These are phyloP conservation scores for Fermentozyma sake DNA, from an alignment of 1,139 yeast genomes.

Conservation along the genomic window DNA sequence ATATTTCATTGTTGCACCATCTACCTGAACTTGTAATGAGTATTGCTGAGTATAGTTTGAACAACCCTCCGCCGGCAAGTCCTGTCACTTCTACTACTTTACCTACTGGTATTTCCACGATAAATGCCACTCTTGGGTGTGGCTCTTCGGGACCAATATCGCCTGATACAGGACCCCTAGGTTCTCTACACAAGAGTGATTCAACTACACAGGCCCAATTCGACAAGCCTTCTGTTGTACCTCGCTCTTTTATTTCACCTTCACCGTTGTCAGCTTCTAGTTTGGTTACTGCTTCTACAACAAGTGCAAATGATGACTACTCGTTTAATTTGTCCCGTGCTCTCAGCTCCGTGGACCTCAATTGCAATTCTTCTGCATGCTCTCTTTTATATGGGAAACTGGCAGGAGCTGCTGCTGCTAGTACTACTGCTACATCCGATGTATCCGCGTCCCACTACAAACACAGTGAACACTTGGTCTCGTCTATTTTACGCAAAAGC, in stretches of 20 bases:
- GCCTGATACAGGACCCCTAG: not conserved
- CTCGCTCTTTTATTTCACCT: slow-evolving; percentile 14
- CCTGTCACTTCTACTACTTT: not conserved
- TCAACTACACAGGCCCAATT: slow-evolving; percentile 2
- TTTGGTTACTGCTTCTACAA: slow-evolving; percentile 5
- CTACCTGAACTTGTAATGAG: no score
- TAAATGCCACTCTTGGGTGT: not conserved
- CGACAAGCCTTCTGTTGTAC: slow-evolving; percentile 11
- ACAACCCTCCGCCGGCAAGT: slow-evolving; percentile 14
- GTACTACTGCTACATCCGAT: no score
- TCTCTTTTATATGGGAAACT: no score
- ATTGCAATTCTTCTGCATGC: no score
- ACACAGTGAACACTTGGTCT: slow-evolving; percentile 6
- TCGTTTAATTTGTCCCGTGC: slow-evolving; percentile 2
- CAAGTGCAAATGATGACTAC: slow-evolving; percentile 6
- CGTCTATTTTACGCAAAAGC: slow-evolving; percentile 10
- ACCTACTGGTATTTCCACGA: slow-evolving; percentile 1
- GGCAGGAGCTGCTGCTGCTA: no score
- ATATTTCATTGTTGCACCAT: no score
- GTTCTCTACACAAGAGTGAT: no score
- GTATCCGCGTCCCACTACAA: slow-evolving; percentile 8
- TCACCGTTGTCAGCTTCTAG: slow-evolving; percentile 9
- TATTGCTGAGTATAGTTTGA: slow-evolving; percentile 9
- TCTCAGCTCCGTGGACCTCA: no score
- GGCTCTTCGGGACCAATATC: no score